phyloP scores from a whole-genome alignment of 805 yeast genomes.

The Suhomyces canberraensis region DNA sequence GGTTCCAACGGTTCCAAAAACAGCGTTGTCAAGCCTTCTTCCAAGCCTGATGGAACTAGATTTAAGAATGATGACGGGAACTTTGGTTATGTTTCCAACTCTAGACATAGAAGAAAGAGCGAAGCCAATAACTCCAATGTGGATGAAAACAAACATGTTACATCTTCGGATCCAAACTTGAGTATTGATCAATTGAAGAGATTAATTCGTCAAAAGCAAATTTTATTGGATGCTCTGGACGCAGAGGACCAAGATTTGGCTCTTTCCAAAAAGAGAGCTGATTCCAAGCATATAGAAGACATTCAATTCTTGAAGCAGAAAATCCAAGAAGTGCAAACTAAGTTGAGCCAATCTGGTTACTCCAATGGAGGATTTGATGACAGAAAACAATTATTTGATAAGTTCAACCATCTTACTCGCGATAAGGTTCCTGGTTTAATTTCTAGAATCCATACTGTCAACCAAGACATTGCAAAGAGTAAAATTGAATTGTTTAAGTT shows the following conservation, averaged over 20 bases:
- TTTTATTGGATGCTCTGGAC: slow-evolving; percentile 67
- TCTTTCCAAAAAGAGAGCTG: slow-evolving; percentile 30
- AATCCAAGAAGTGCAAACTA: slow-evolving; percentile 48
- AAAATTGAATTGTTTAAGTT: slow-evolving; percentile 63
- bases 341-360: slow-evolving; percentile 14
- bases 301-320: slow-evolving; percentile 64
- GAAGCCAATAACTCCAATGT: slow-evolving; percentile 9
- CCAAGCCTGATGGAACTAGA: slow-evolving; percentile 34
- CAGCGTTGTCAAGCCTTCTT: slow-evolving; percentile 13
- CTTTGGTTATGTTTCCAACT: slow-evolving; percentile 65
- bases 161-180: slow-evolving; percentile 31
- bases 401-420: slow-evolving; percentile 57
- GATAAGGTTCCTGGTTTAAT: slow-evolving; percentile 73
- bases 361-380: slow-evolving; percentile 36
- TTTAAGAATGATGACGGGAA: slow-evolving; percentile 73
- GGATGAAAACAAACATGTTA: slow-evolving; percentile 3
- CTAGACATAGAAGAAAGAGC: slow-evolving; percentile 49
- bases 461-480: slow-evolving; percentile 62
- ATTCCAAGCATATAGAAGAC: slow-evolving; percentile 45
- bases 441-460: slow-evolving; percentile 57
- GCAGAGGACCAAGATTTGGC: slow-evolving; percentile 54
- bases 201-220: slow-evolving; percentile 66
- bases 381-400: slow-evolving; percentile 50
- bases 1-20: slow-evolving; percentile 18
- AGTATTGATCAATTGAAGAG: slow-evolving; percentile 58